Base-by-base conservation (phyloP, 1,284 basidiomycete genomes). In the Cryptococcus floricola region DNA sequence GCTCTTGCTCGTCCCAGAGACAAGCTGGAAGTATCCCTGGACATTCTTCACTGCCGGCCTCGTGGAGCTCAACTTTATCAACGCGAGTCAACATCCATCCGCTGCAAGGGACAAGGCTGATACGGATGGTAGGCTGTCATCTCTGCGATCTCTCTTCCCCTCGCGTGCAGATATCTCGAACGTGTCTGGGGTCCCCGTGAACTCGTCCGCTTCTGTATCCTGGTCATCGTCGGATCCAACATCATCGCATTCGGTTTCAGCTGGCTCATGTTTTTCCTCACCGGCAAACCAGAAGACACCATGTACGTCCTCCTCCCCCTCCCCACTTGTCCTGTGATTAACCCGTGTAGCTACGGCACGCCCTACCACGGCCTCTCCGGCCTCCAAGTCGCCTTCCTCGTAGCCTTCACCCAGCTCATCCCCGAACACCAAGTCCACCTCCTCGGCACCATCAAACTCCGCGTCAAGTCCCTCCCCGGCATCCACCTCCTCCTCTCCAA, bases 371-470 rank as follows among this genome's bases (percentile, higher is more conserved):
- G 95, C 27, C 85, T 94, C 74, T 89, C 90, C 81, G 89, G 91
- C 2, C 80, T 98, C n/a, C 91, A 96, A 69, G 87, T 87, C 48
- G 89, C 85, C 4, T 83, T 95, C 62, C 81, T 98, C 39, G 95
- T 98, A 53, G 95, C 93, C 10, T 96, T 97, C 77, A 97, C 93
- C 2, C 95, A 98, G 74, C 79, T 96, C 55, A 97, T 98, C 64
- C 95, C 96, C 27, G 95, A 98, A 74, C 93, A 98, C 68, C 94
- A 97, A 75, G 86, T 98, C 6, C 95, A 98, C 73, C 70, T 98
- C 14, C 82, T 98, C 62, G 91, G 93, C 39, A 79, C 90, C 37
- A 71, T 96, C 65, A 92, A 87, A 72, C 82, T 88, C 48, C 84
- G 91, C 50, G 93, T 98, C 64, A 98, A 97, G 84, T 85, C 84